phyloP scores from a whole-genome alignment of 306 rosid species.

The Clitoria ternatea region DNA sequence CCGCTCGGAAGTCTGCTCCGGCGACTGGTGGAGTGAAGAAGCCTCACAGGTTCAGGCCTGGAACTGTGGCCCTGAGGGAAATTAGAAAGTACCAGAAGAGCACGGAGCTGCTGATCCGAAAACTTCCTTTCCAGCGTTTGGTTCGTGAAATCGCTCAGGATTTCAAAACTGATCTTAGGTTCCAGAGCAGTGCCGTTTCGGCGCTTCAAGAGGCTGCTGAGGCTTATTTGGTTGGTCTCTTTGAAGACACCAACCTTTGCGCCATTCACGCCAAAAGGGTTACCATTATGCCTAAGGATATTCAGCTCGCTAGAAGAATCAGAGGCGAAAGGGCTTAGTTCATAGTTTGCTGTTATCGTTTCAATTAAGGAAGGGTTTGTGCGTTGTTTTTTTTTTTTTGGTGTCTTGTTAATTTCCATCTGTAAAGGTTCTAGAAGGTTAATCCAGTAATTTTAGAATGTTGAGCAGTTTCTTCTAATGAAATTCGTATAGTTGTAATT shows the following conservation, averaged over 20 bases:
- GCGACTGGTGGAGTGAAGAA: slow-evolving; percentile 40
- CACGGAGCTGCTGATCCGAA: slow-evolving; percentile 21
- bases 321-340: slow-evolving; percentile 35
- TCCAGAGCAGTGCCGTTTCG: slow-evolving; percentile 35
- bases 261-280: slow-evolving; percentile 37
- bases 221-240: slow-evolving; percentile 31
- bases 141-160: slow-evolving; percentile 43
- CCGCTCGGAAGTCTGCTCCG: slow-evolving; percentile 34
- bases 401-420: too few relatives aligned
- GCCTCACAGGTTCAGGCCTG: slow-evolving; percentile 36
- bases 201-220: slow-evolving; percentile 32
- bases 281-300: slow-evolving; percentile 38
- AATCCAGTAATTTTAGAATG: too few relatives aligned
- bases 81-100: slow-evolving; percentile 41
- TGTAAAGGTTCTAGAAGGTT: too few relatives aligned
- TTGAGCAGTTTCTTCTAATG: too few relatives aligned
- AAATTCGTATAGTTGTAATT: too few relatives aligned
- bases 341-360: not conserved
- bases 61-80: slow-evolving; percentile 36
- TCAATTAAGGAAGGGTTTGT: too few relatives aligned
- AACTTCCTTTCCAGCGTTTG: slow-evolving; percentile 34
- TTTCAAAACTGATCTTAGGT: slow-evolving; percentile 35
- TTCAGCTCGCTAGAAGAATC: slow-evolving; percentile 38
- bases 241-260: slow-evolving; percentile 33
- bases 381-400: too few relatives aligned